Evolutionary conservation across 176 grass and related monocot species (phyloP).

Genomic region (Themeda triandra): DNA sequence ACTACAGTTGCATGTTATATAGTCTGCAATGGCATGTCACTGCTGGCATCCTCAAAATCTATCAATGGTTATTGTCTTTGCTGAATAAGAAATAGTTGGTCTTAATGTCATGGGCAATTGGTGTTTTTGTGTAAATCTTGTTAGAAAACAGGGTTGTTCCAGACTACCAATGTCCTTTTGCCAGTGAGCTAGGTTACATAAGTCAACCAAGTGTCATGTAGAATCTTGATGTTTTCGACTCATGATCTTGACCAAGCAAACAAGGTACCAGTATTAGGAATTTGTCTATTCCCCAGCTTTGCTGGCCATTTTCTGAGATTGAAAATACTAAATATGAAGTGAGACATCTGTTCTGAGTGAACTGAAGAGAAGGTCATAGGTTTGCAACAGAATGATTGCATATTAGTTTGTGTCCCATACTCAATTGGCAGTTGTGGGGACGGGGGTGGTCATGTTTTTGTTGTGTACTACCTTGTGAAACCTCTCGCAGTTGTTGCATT

Average conservation of each 20-base stretch:
- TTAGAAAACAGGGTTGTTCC: neutral
- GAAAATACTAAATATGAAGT: neutral
- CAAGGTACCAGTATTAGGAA: neutral
- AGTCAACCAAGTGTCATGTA: neutral
- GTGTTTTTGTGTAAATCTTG: neutral
- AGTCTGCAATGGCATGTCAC: neutral
- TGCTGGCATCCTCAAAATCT: neutral
- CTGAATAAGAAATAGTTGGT: neutral
- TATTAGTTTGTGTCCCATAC: neutral
- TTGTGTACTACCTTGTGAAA: neutral
- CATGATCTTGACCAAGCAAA: neutral
- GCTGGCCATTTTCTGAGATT: neutral
- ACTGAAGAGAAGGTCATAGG: neutral
- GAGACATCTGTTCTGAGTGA: neutral
- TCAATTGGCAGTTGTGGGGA: neutral
- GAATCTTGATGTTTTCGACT: neutral
- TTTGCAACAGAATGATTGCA: neutral
- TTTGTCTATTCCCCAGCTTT: neutral
- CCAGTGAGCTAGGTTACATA: neutral
- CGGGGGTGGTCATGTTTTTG: neutral
- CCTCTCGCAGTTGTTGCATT: neutral
- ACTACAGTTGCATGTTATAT: neutral
- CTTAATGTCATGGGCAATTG: neutral
- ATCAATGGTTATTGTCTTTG: neutral
- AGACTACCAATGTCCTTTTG: neutral